Conservation (phyloP, 345 rosid genomes). For the Lumnitzera littorea region DNA sequence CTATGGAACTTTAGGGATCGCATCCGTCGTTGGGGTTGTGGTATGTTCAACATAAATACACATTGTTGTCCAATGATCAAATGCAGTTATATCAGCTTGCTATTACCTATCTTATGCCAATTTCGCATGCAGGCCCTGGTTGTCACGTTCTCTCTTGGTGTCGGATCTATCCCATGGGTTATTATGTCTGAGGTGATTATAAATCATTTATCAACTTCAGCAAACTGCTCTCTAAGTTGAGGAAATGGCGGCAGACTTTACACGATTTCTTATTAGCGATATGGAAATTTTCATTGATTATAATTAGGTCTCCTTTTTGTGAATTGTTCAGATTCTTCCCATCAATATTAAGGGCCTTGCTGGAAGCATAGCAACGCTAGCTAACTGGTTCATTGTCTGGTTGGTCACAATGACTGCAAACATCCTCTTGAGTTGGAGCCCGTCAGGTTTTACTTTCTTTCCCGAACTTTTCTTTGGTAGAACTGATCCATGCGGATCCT, state of each 20-base stretch:
- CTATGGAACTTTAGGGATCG: constrained; percentile 45
- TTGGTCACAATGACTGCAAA: constrained; percentile 82
- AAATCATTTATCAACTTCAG: not conserved
- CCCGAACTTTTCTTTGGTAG: constrained; percentile 1
- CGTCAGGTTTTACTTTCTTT: constrained; percentile 57
- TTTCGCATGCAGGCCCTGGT: constrained; percentile 49
- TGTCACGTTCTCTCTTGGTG: constrained; percentile 70
- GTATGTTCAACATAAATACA: constrained; percentile 24
- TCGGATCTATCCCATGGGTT: constrained; percentile 95
- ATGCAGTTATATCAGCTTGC: constrained; percentile 1
- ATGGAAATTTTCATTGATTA: too few relatives aligned
- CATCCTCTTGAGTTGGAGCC: constrained; percentile 76
- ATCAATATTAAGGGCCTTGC: constrained; percentile 85
- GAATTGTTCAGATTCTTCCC: constrained; percentile 71
- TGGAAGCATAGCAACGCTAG: constrained; percentile 84
- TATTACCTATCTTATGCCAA: not conserved
- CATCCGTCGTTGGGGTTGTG: constrained; percentile 81
- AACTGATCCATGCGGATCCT: not conserved
- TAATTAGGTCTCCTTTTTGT: not conserved
- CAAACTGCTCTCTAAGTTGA: too few relatives aligned
- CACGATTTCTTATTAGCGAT: too few relatives aligned
- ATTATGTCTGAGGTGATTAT: constrained; percentile 89
- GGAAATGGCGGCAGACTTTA: too few relatives aligned
- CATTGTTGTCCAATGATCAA: constrained; percentile 4
- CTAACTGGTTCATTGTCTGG: constrained; percentile 70